A percentile compares a stretch with the other conserved stretches of the same genome.
phyloP scores from a whole-genome alignment of 148 eudicot genomes.

The Rhododendron ferrugineum region DNA sequence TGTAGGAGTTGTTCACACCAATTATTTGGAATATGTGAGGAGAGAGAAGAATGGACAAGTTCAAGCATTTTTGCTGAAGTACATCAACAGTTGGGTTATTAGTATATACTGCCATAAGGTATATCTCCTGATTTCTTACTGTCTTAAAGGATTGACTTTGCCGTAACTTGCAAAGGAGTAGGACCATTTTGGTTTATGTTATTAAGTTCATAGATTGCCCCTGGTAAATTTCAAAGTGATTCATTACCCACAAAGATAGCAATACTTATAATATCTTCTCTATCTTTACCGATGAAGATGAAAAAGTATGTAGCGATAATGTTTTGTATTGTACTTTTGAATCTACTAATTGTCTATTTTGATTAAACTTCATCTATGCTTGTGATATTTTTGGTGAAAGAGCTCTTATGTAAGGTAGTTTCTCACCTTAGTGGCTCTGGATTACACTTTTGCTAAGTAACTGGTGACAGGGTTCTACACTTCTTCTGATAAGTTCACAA shows the following conservation, averaged over 20 bases:
- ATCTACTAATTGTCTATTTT: not conserved
- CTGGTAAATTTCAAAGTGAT: too few relatives aligned
- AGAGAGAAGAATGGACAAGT: constrained; percentile 71
- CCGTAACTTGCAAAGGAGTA: not conserved
- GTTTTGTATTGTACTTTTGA: not conserved
- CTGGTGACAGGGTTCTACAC: not conserved
- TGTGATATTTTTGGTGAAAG: not conserved
- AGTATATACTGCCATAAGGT: constrained; percentile 70
- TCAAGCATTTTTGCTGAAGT: constrained; percentile 65
- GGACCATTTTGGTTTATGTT: not conserved
- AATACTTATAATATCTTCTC: not conserved
- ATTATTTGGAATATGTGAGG: constrained; percentile 81
- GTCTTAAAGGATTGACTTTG: not conserved
- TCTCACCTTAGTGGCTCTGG: not conserved
- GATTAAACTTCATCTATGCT: not conserved
- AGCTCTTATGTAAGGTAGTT: not conserved
- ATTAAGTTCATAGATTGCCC: not conserved
- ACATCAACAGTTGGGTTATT: constrained; percentile 78
- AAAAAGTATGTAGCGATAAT: not conserved
- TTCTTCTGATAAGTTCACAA: not conserved
- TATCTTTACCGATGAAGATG: not conserved
- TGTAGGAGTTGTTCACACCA: constrained; percentile 87
- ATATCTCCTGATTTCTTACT: not conserved
- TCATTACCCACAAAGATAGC: not conserved
- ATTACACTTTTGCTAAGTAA: not conserved